Evolutionary conservation across 2,329 filamentous ascomycete genomes (phyloP).

Genomic region (Colletotrichum sojae): DNA sequence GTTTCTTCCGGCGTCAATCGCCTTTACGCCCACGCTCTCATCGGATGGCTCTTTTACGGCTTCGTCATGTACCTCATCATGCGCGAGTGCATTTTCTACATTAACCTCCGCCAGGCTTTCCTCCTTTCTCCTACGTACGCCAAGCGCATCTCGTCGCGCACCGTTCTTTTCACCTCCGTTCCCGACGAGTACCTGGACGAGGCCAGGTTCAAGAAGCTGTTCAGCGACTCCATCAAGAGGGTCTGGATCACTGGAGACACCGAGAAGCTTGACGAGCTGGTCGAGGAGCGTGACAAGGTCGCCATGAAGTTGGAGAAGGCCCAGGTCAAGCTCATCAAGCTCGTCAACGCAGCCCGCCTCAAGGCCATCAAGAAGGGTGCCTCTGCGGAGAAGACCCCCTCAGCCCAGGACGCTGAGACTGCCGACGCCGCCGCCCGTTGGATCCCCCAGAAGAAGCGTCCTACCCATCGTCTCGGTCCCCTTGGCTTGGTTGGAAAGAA

Average conservation of each 20-base stretch:
- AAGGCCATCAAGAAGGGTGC: constrained; percentile 77
- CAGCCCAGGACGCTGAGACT: constrained; percentile 74
- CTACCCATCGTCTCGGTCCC: constrained; percentile 78
- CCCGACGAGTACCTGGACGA: constrained; percentile 84
- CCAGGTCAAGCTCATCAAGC: constrained; percentile 87
- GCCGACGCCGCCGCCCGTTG: constrained; percentile 78
- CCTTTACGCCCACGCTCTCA: constrained; percentile 85
- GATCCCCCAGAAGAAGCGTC: constrained; percentile 80
- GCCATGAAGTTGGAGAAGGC: constrained; percentile 88
- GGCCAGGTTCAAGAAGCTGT: constrained; percentile 82
- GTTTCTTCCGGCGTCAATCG: constrained; percentile 69
- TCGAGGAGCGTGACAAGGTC: constrained; percentile 84
- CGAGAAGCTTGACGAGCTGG: constrained; percentile 82
- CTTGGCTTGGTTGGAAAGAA: constrained; percentile 78
- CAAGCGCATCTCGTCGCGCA: constrained; percentile 88
- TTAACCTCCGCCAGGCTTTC: constrained; percentile 94
- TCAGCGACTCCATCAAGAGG: constrained; percentile 84
- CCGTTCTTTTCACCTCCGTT: constrained; percentile 90
- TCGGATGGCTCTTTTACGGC: constrained; percentile 86
- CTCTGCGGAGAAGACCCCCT: constrained; percentile 56
- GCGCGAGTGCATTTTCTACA: constrained; percentile 90
- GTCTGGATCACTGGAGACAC: constrained; percentile 88
- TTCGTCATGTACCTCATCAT: constrained; percentile 93
- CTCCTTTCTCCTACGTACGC: constrained; percentile 87
- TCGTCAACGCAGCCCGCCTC: constrained; percentile 79